Base-by-base conservation (phyloP, 371 early-diverging fungal genomes). In the Vairimorpha ceranae region DNA sequence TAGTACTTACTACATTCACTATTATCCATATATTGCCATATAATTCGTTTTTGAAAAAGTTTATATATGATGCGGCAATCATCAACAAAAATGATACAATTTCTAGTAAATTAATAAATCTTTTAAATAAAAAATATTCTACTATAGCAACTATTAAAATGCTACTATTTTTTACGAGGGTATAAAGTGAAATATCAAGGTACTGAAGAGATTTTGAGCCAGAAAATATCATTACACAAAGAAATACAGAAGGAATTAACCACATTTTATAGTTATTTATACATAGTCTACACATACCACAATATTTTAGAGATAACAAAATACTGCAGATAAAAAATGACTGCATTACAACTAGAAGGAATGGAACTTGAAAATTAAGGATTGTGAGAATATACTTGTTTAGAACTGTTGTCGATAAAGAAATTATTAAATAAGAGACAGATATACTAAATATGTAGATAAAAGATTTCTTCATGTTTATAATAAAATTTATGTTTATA, bases 141-240 rank as follows among this genome's bases (percentile, higher is more conserved):
- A 91, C 90, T 72, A 92, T 90, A 10, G 97, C 97, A 75, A 93
- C 91, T 30, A 94, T 77, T 70, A 96, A 92, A 70, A 98, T 95
- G 30, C 94, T 93, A 72, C 93, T 76, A 85, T 98, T 98, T 84
- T 98, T 98, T 84, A 95, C 93, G 58, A 98, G 88, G 27, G 97
- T 96, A 78, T 93, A 97, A 7, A 97, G 82, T 12, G 95, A 79
- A 45, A 84, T 76, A 35, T 90, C 87, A 46, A 97, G 86, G 82
- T 89, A 92, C 76, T 92, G 90, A 10, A 96, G 82, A 84, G 89
- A 86, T 89, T 94, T 86, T 86, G 92, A 84, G 38, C 97, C 97
- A 2, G 94, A 92, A 83, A 93, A 95, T 66, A 97, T 90, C 98
- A 97, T 97, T 58, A 88, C 86, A 2, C 90, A 90, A 36, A 95